Evolutionary conservation across 2,329 filamentous ascomycete genomes (phyloP), one percentile per base, ranked within the genome.

Genomic region (Fusarium sororula): DNA sequence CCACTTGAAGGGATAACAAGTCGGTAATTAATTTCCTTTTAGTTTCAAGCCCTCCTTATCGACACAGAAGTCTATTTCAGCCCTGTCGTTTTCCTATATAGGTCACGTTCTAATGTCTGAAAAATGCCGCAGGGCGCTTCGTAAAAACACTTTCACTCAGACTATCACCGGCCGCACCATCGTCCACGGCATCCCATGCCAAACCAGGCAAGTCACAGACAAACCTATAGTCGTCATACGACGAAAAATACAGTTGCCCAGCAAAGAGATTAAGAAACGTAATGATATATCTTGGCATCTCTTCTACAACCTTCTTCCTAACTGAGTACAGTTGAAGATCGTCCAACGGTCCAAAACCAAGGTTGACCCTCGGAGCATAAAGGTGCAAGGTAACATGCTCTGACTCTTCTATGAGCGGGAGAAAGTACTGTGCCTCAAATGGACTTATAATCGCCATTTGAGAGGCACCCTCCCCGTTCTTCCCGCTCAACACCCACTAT

Each of bases 251-350:
- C 0, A 94, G 83, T 62, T 92, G 90, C 0, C 92, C 92, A 0
- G 92, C 84, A 62, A 94, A 94, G 0, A 94, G 80, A 48, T 92
- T 91, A 0, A 94, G 84, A 63, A 89, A 84, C 1, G 84, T 80
- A 0, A 82, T 78, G 0, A 88, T 81, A 77, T 44, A 62, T 45
- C 10, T 81, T 72, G 7, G 80, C 68, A 55, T 20, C 0, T 15
- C 20, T 5, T 61, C 39, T 0, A 14, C 6, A 6, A 3, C 13
- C 5, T 28, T 5, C 5, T 42, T 45, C 17, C 48, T 35, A 1
- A 80, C n/a, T 0, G 50, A 59, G 57, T 77, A 80, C 0, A 80
- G 64, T 0, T 61, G 44, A 10, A 80, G 13, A 7, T 63, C 32
- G 13, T 80, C 78, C 0, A 79, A 38, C 0, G 74, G n/a, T 17